Evolutionary conservation across 495 filamentous ascomycete species (phyloP).

Genomic region (Aspergillus olivimuriae): DNA sequence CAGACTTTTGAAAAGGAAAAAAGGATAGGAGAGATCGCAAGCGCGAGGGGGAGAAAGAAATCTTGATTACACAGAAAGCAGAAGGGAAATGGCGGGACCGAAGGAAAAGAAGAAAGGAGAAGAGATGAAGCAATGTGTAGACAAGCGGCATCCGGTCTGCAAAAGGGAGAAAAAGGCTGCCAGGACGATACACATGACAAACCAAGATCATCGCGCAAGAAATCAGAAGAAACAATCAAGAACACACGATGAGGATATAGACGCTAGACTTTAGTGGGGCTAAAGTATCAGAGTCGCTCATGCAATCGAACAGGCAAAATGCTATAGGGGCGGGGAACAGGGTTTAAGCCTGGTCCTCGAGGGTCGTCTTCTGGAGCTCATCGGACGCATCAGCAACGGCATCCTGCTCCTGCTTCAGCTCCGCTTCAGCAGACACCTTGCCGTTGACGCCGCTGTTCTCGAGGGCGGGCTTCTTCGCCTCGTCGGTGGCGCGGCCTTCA

Average conservation of each 20-base stretch:
- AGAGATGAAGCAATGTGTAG: slow-evolving; percentile 1
- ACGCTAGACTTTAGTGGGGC: slow-evolving; percentile 8
- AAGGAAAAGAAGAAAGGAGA: too few relatives aligned
- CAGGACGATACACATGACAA: background rate
- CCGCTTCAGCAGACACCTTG: slow-evolving; percentile 44
- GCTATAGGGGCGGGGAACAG: slow-evolving; percentile 8
- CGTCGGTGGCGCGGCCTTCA: slow-evolving; percentile 31
- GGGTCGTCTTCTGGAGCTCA: slow-evolving; percentile 51
- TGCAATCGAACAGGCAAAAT: slow-evolving; percentile 9
- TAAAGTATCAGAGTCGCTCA: background rate
- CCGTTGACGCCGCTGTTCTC: slow-evolving; percentile 47
- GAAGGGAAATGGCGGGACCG: background rate
- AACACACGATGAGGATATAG: background rate
- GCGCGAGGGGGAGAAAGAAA: slow-evolving; percentile 1
- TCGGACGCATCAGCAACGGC: slow-evolving; percentile 49
- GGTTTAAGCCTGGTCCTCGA: slow-evolving; percentile 51
- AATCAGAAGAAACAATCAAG: background rate
- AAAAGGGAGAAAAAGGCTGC: background rate
- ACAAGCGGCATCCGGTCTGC: too few relatives aligned
- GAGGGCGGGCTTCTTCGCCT: slow-evolving; percentile 46
- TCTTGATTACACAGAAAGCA: slow-evolving; percentile 1
- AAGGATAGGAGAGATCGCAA: slow-evolving; percentile 3
- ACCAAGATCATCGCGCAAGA: too few relatives aligned
- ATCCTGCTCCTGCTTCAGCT: slow-evolving; percentile 53
- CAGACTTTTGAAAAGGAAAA: slow-evolving; percentile 3